phyloP scores from a whole-genome alignment of 345 rosid genomes.

The Moringa oleifera region DNA sequence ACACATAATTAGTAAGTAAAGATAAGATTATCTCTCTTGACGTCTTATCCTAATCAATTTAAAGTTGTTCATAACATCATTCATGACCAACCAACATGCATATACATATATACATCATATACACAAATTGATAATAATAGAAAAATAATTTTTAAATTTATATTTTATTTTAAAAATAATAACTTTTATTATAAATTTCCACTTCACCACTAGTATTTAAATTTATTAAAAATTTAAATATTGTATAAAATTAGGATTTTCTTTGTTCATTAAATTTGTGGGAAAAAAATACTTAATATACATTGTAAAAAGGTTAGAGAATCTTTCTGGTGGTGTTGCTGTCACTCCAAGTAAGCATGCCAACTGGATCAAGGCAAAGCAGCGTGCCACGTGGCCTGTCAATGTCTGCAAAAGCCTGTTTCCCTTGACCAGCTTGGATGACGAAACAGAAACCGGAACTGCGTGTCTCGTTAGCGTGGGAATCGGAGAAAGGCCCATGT shows the following conservation, averaged over 20 bases:
- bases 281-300: too few species aligned
- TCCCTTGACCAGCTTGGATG: conserved; percentile 4
- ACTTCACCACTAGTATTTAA: too few species aligned
- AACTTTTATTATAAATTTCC: too few species aligned
- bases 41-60: background rate
- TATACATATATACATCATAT: too few species aligned
- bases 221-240: too few species aligned
- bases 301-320: too few species aligned
- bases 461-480: conserved; percentile 17
- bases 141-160: too few species aligned
- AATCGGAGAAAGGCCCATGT: conserved; percentile 4
- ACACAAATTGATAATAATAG: too few species aligned
- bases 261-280: too few species aligned
- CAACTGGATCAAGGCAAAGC: background rate
- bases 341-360: conserved; percentile 12
- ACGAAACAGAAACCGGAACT: conserved; percentile 24
- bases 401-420: background rate
- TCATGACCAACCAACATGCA: too few species aligned
- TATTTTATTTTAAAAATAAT: too few species aligned
- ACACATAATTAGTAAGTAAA: conserved; percentile 4
- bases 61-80: background rate
- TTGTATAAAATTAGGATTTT: too few species aligned
- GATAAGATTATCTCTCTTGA: conserved; percentile 10
- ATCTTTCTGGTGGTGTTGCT: background rate
- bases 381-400: background rate